Conservation (phyloP, 495 filamentous ascomycete species). For the Annulohypoxylon moriforme region DNA sequence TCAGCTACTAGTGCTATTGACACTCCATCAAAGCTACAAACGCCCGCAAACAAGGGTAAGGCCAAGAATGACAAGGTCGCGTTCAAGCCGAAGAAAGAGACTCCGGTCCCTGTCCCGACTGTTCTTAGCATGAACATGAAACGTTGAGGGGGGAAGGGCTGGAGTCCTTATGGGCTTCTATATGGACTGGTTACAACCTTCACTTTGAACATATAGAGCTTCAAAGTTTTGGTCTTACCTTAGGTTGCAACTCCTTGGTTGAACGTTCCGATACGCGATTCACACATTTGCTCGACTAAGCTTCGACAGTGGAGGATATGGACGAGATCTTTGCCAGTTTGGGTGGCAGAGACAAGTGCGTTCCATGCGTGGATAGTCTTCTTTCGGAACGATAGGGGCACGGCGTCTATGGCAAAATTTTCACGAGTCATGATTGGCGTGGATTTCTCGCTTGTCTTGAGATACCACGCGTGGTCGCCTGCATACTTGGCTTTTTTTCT, state of each 20-base stretch:
- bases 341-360: not conserved
- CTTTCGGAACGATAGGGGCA: not conserved
- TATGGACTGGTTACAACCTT: not conserved
- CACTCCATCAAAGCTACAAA: slow-evolving; percentile 27
- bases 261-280: not conserved
- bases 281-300: no score
- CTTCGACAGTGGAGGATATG: not conserved
- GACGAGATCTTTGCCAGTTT: not conserved
- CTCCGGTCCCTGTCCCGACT: slow-evolving; percentile 52
- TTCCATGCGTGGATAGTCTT: not conserved
- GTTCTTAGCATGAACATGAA: slow-evolving; percentile 55
- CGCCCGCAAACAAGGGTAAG: slow-evolving; percentile 24
- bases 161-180: not conserved
- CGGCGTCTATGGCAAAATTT: slow-evolving; percentile 10
- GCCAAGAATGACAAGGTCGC: slow-evolving; percentile 36
- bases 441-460: slow-evolving; percentile 19
- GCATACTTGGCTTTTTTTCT: not conserved
- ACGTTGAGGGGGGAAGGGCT: slow-evolving; percentile 21
- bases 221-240: not conserved
- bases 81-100: slow-evolving; percentile 46
- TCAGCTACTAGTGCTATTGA: slow-evolving; percentile 14
- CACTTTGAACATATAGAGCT: not conserved
- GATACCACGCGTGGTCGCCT: slow-evolving; percentile 22
- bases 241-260: not conserved
- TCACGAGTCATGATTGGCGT: slow-evolving; percentile 10